Evolutionary conservation across 202 grass and related monocot species (phyloP), one percentile per base, ranked within the genome.

Genomic region (Dendrocalamus latiflorus): DNA sequence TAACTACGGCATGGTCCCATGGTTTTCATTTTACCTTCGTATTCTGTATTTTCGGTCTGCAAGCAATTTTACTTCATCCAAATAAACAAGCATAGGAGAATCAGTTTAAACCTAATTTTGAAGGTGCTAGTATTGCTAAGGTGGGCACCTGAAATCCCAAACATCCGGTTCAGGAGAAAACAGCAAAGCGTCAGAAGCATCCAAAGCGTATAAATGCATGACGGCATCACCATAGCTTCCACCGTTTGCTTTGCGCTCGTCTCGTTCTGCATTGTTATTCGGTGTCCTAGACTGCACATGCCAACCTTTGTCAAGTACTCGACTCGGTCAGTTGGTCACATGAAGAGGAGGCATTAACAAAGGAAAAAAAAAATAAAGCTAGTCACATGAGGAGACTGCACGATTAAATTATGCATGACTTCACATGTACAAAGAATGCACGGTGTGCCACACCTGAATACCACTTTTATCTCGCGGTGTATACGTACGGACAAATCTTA

Each of bases 161-260:
- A 37, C 16, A 55, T 26, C 64, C 56, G 60, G 71, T 33, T 54
- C 49, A 66, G 71, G 24, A 75, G 47, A 57, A 73, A 17, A 26
- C 81, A 83, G 62, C 60, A 43, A 21, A 20, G 37, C 60, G 49
- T 45, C 60, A 74, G 42, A 66, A 84, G 75, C 81, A 24, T 76
- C 81, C 81, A 83, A 67, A 58, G 54, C 24, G 30, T 41, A 24
- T 42, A 65, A 41, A 74, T 51, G 59, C 33, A 28, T 53, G 59
- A 65, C 22, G 20, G 68, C 68, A 12, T 58, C 78, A 37, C 53
- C 41, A 36, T 60, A 60, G 67, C 79, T 72, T 48, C 79, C 79
- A 44, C 39, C 10, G 11, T 44, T 17, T 44, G 51, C 37, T 58
- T 33, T 69, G 36, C 25, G 37, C 12, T 73, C 56, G 43, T 73